phyloP scores from a whole-genome alignment of 73 alveolate species.

The Effrenium voratum region DNA sequence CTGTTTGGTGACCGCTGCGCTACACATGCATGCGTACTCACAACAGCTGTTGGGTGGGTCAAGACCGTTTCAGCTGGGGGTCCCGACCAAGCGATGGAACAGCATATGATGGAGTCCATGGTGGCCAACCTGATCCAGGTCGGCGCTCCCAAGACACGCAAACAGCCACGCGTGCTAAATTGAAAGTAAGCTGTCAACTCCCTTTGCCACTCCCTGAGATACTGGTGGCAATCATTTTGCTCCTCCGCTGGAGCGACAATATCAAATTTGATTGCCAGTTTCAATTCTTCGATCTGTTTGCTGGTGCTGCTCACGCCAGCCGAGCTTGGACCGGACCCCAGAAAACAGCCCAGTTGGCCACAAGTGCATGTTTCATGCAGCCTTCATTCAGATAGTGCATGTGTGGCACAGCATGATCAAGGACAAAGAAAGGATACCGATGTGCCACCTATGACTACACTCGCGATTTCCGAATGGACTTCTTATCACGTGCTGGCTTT shows the following conservation, averaged over 20 bases:
- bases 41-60: not conserved
- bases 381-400: not conserved
- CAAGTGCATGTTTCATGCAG: not conserved
- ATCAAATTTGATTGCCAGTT: not conserved
- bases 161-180: not conserved
- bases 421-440: not conserved
- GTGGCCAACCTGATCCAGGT: not conserved
- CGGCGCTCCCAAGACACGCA: not conserved
- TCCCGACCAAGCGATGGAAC: too few species aligned
- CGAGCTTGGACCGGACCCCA: not conserved
- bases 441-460: not conserved
- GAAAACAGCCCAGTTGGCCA: too few species aligned
- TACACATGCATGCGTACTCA: too few species aligned
- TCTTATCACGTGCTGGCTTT: not conserved
- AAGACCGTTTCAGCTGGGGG: too few species aligned
- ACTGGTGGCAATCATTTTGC: constrained; percentile 1
- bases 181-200: not conserved
- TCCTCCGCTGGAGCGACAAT: constrained; percentile 16
- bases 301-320: constrained; percentile 8
- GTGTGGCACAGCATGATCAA: not conserved
- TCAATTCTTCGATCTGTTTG: constrained; percentile 1
- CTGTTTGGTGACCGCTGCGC: not conserved
- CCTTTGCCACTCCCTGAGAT: not conserved
- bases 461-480: constrained; percentile 16
- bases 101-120: too few species aligned